Percentiles rank a stretch among this genome's conserved stretches.
These are phyloP conservation scores for Termitomyces sp. DNA, from an alignment of 768 basidiomycete genomes.

Conservation along the genomic window DNA sequence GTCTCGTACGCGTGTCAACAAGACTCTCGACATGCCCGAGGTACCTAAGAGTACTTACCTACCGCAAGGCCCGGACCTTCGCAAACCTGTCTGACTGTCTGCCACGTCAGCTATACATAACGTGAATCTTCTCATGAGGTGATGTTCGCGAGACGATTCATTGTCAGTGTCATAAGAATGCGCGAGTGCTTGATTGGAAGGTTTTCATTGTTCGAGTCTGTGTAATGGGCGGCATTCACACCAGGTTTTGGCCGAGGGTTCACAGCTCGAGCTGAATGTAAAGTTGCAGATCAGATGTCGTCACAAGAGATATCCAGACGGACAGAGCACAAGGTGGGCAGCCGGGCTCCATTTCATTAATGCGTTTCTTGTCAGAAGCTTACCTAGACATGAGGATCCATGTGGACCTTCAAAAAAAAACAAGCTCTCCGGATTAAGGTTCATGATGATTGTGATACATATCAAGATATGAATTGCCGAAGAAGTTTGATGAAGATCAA, in stretches of 20 bases:
- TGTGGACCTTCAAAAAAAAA: background rate
- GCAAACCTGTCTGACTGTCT: background rate
- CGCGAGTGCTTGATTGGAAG: background rate
- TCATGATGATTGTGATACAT: background rate
- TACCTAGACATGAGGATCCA: background rate
- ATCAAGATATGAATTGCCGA: background rate
- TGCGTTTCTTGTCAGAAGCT: background rate
- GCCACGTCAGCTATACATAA: constrained; percentile 1
- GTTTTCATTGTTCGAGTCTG: background rate
- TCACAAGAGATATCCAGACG: background rate
- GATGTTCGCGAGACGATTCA: background rate
- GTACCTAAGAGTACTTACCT: background rate
- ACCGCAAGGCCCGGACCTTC: background rate
- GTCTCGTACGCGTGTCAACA: constrained; percentile 7
- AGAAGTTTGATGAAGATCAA: constrained; percentile 2
- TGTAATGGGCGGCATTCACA: background rate
- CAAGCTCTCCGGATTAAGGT: background rate
- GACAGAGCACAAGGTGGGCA: background rate
- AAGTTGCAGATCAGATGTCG: background rate
- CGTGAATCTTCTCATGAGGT: background rate
- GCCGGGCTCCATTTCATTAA: background rate
- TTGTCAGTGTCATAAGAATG: background rate
- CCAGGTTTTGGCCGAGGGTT: background rate
- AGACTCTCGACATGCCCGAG: background rate
- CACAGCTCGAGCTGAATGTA: background rate